Evolutionary conservation across 2,329 filamentous ascomycete genomes (phyloP).

Genomic region (Fusarium pininemorale): DNA sequence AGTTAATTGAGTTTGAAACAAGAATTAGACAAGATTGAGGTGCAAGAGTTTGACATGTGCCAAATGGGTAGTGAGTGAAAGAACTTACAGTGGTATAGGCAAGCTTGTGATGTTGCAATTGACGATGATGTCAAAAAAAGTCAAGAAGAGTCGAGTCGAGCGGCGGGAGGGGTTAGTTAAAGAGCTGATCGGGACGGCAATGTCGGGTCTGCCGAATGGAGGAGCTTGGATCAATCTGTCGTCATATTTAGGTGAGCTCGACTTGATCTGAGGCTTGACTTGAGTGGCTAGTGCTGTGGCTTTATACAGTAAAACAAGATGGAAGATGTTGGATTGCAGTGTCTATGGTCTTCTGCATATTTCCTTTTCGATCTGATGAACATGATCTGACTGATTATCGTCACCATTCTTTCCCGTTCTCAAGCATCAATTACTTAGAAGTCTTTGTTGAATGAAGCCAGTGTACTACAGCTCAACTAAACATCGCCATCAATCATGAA

Average conservation of each 20-base stretch:
- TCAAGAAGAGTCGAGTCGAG: slow-evolving; percentile 2
- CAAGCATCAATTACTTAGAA: too few relatives aligned
- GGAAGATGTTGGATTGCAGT: background rate
- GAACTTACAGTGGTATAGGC: slow-evolving; percentile 1
- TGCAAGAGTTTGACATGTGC: background rate
- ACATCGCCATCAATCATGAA: slow-evolving; percentile 5
- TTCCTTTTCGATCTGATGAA: background rate
- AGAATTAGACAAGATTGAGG: background rate
- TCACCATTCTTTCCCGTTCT: too few relatives aligned
- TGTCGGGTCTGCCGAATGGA: slow-evolving; percentile 42
- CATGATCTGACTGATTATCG: background rate
- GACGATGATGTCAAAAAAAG: slow-evolving; percentile 46
- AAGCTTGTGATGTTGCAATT: background rate
- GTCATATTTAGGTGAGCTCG: background rate
- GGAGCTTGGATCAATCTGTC: background rate
- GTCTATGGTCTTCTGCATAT: background rate
- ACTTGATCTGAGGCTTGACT: background rate
- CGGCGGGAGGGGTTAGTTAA: slow-evolving; percentile 27
- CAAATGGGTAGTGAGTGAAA: background rate
- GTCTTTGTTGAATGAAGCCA: too few relatives aligned
- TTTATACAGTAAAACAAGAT: background rate
- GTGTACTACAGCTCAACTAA: background rate
- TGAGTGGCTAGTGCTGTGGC: slow-evolving; percentile 11
- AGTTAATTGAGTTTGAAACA: background rate
- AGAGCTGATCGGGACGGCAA: slow-evolving; percentile 29